Percentiles rank a stretch among this genome's conserved stretches.
These are phyloP conservation scores for Tricholomella constricta DNA, from an alignment of 768 basidiomycete genomes.

Conservation along the genomic window DNA sequence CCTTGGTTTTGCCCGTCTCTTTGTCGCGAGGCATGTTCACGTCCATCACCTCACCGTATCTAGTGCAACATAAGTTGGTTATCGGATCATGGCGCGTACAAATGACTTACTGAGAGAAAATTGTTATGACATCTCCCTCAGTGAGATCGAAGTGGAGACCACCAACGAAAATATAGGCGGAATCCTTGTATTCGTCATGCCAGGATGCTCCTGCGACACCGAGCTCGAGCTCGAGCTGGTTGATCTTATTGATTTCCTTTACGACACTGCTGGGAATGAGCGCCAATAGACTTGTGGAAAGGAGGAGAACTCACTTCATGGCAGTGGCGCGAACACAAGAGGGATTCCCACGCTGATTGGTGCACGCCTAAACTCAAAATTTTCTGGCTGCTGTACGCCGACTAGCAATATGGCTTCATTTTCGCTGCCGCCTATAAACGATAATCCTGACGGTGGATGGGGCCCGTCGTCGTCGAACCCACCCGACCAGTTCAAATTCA, in stretches of 20 bases:
- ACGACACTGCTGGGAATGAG: conserved; percentile 64
- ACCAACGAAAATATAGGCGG: conserved; percentile 93
- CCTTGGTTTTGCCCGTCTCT: conserved; percentile 84
- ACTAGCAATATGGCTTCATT: conserved; percentile 68
- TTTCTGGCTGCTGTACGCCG: conserved; percentile 24
- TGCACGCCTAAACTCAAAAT: conserved; percentile 22
- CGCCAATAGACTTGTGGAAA: conserved; percentile 1
- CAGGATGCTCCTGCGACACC: conserved; percentile 75
- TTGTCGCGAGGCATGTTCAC: conserved; percentile 95
- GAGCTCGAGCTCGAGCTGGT: conserved; percentile 84
- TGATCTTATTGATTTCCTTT: conserved; percentile 91
- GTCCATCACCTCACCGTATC: conserved; percentile 97
- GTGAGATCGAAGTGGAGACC: conserved; percentile 88
- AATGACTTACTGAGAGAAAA: conserved; percentile 89
- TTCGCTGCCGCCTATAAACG: conserved; percentile 82
- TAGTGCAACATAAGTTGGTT: conserved; percentile 30
- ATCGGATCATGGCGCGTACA: background rate
- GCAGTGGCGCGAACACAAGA: conserved; percentile 25
- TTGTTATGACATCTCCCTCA: conserved; percentile 96
- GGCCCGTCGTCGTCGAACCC: conserved; percentile 80
- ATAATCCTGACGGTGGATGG: conserved; percentile 94
- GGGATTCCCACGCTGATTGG: conserved; percentile 39
- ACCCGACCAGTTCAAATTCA: conserved; percentile 94
- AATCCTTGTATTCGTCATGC: conserved; percentile 99
- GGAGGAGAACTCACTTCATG: conserved; percentile 68